Conservation (phyloP, 176 grass and related monocot genomes). For the Triticum timopheevii region DNA sequence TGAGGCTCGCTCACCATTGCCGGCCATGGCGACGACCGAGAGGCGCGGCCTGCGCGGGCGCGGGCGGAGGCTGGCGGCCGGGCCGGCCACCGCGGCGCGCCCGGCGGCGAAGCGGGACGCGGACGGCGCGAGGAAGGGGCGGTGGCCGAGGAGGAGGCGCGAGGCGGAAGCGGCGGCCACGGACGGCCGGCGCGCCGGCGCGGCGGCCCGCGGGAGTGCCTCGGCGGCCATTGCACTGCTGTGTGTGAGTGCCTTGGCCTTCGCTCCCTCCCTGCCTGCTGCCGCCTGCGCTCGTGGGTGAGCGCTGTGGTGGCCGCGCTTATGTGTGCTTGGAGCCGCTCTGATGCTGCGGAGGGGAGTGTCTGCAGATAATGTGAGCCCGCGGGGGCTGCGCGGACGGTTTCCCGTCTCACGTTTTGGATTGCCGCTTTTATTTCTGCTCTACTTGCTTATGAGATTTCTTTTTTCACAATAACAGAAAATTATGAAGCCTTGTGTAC, state of each 20-base stretch:
- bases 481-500: too few species aligned
- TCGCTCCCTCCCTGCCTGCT: neutral
- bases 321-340: neutral
- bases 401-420: conserved; percentile 57
- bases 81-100: conserved; percentile 38
- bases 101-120: conserved; percentile 30
- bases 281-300: conserved; percentile 23
- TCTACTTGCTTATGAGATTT: neutral
- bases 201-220: conserved; percentile 37
- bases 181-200: conserved; percentile 30
- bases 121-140: conserved; percentile 45
- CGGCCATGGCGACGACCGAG: conserved; percentile 76
- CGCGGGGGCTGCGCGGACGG: conserved; percentile 26
- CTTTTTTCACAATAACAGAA: neutral
- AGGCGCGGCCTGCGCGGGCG: conserved; percentile 42
- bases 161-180: conserved; percentile 47
- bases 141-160: conserved; percentile 53
- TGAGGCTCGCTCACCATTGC: conserved; percentile 44
- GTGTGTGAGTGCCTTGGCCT: neutral
- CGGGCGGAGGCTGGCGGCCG: conserved; percentile 37
- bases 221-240: conserved; percentile 59
- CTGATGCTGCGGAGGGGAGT: neutral
- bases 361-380: conserved; percentile 43
- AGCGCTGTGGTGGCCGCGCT: conserved; percentile 1
- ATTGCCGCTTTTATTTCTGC: conserved; percentile 15